These are phyloP conservation scores for Brassica balearica DNA, from an alignment of 441 rosid species.

Conservation along the genomic window DNA sequence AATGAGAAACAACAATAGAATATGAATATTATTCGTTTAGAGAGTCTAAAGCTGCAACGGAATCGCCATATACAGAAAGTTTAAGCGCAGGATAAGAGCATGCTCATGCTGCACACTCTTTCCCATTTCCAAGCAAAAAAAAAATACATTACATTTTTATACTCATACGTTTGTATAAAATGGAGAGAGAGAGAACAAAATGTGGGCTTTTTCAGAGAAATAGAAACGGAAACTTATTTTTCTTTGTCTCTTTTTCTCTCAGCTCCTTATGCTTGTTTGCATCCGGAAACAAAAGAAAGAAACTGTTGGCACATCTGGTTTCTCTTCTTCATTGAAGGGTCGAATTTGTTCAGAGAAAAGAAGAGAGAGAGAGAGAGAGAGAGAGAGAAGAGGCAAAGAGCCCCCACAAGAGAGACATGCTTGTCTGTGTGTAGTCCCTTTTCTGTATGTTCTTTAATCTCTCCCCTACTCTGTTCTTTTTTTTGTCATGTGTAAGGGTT, in stretches of 20 bases:
- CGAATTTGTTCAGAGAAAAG: conserved; percentile 53
- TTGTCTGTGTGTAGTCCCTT: conserved; percentile 47
- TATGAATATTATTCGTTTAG: no score
- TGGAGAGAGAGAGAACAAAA: conserved; percentile 34
- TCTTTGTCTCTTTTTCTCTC: conserved; percentile 31
- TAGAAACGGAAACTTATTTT: background rate
- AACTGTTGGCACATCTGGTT: conserved; percentile 47
- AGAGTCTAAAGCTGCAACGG: conserved; percentile 76
- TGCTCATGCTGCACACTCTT: conserved; percentile 52
- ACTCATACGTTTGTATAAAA: conserved; percentile 26
- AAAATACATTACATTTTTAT: conserved; percentile 17
- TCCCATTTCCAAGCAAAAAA: conserved; percentile 55
- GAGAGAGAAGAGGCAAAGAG: conserved; percentile 34
- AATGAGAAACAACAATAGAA: no score
- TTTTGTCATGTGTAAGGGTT: conserved; percentile 46
- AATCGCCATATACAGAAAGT: conserved; percentile 52
- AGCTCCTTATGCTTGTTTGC: conserved; percentile 40
- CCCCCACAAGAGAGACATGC: conserved; percentile 62
- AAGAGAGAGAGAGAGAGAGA: conserved; percentile 23
- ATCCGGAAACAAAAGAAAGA: conserved; percentile 35
- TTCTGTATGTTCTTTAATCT: conserved; percentile 31
- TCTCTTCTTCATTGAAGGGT: conserved; percentile 59
- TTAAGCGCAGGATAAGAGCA: conserved; percentile 60
- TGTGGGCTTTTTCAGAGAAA: conserved; percentile 26
- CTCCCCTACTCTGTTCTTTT: conserved; percentile 42